Evolutionary conservation across 2,329 filamentous ascomycete species (phyloP).

Genomic region (Cordyceps farinosa): DNA sequence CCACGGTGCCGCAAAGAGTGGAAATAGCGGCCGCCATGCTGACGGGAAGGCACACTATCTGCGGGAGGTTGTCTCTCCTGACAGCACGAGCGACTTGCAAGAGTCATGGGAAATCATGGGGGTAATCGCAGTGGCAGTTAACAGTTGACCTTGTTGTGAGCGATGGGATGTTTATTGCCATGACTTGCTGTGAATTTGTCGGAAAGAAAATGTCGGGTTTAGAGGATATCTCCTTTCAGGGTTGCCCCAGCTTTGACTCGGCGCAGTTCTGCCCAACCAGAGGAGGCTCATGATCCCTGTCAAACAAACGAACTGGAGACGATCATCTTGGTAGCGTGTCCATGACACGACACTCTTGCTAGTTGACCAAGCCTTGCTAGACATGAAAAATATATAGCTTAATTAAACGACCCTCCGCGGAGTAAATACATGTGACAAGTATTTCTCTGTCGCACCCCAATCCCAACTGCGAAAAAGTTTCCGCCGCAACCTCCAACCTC

Average conservation of each 20-base stretch:
- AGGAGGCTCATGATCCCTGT: background rate
- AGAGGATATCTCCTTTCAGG: background rate
- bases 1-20: background rate
- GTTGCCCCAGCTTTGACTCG: background rate
- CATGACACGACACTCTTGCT: background rate
- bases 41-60: background rate
- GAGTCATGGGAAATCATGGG: background rate
- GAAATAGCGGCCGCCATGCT: slow-evolving; percentile 1
- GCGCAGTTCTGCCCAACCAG: background rate
- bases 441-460: background rate
- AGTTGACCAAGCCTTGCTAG: background rate
- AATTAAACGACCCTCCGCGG: background rate
- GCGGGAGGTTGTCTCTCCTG: background rate
- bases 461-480: background rate
- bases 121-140: background rate
- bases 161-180: too few relatives aligned
- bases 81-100: background rate
- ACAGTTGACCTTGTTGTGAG: background rate
- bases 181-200: background rate
- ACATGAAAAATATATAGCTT: background rate
- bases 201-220: background rate
- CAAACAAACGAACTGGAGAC: background rate
- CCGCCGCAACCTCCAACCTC: background rate
- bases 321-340: slow-evolving; percentile 3
- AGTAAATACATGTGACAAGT: background rate